A percentile compares a stretch with the other conserved stretches of the same genome.
These are phyloP conservation scores for Annulohypoxylon maeteangense DNA, from an alignment of 495 filamentous ascomycete genomes.

Conservation along the genomic window DNA sequence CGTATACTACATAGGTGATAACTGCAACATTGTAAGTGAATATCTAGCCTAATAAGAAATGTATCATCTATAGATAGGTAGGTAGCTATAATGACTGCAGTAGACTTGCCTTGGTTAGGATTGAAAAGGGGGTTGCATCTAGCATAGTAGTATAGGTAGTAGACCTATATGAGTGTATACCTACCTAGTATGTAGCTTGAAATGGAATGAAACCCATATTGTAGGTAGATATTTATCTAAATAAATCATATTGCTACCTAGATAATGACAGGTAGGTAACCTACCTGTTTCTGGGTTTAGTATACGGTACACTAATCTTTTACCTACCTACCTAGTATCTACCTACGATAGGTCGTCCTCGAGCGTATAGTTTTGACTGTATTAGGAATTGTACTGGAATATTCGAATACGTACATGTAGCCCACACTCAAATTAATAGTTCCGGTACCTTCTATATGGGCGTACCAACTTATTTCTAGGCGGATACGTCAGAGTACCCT, in stretches of 20 bases:
- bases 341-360: background rate
- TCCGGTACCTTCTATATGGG: background rate
- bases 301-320: too few species aligned
- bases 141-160: background rate
- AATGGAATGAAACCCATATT: background rate
- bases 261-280: background rate
- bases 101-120: background rate
- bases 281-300: too few species aligned
- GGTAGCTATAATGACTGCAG: background rate
- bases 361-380: background rate
- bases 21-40: too few species aligned
- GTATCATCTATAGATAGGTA: background rate
- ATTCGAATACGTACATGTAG: constrained; percentile 3
- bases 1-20: background rate
- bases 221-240: background rate
- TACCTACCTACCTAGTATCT: too few species aligned
- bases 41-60: background rate
- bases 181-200: too few species aligned
- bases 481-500: constrained; percentile 15
- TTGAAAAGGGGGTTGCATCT: background rate
- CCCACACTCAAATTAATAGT: background rate
- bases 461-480: constrained; percentile 2
- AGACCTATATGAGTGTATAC: background rate
- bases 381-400: constrained; percentile 7
- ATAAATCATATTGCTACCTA: background rate